A percentile compares a stretch with the other conserved stretches of the same genome.
phyloP scores from a whole-genome alignment of 345 rosid species.

The Arabidopsis suecica region DNA sequence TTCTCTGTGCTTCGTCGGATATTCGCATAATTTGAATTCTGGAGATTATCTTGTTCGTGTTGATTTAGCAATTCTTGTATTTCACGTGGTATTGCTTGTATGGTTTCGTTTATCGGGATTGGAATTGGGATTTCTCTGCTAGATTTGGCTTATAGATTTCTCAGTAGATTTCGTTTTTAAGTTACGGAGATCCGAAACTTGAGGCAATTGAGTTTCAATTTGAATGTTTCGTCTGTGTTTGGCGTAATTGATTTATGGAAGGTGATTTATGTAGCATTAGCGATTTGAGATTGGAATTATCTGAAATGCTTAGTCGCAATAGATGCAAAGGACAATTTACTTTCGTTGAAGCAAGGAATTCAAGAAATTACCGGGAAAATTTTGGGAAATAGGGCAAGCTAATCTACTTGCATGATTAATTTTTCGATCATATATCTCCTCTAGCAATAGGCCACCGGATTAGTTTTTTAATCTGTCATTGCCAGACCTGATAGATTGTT shows the following conservation, averaged over 20 bases:
- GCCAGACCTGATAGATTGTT: background rate
- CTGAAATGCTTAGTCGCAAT: background rate
- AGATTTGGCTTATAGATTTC: conserved; percentile 1
- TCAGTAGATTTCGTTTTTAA: conserved; percentile 14
- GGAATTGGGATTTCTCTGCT: conserved; percentile 3
- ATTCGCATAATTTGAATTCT: conserved; percentile 16
- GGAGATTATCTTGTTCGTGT: conserved; percentile 16
- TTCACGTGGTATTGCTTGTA: background rate
- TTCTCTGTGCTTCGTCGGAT: background rate
- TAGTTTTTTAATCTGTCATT: background rate
- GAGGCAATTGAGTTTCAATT: conserved; percentile 6
- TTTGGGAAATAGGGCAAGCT: background rate
- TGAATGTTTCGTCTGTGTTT: conserved; percentile 4
- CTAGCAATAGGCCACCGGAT: background rate
- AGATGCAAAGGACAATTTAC: background rate
- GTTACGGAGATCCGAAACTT: background rate
- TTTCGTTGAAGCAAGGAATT: background rate
- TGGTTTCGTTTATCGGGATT: conserved; percentile 8
- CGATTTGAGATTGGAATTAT: background rate
- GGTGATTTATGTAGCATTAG: background rate
- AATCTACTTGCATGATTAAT: background rate
- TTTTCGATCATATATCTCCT: background rate
- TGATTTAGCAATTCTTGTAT: background rate
- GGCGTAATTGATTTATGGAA: background rate
- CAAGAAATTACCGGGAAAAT: background rate